A percentile compares a stretch with the other conserved stretches of the same genome.
Conservation (phyloP, 2,329 filamentous ascomycete genomes). For the Ophiosphaerella herpotricha region DNA sequence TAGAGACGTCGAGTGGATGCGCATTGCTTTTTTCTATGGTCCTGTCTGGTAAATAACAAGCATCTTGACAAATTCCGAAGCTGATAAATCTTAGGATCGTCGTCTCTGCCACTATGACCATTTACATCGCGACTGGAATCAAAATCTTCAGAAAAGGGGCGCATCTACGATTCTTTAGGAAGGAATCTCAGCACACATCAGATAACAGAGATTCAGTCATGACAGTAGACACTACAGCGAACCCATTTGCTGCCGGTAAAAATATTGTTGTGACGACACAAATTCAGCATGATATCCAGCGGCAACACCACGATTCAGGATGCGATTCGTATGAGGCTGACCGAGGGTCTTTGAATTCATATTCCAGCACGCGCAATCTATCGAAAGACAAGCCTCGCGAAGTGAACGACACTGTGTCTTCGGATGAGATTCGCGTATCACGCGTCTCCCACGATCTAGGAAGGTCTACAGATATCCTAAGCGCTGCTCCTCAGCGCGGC, state of each 20-base stretch:
- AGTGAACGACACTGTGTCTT: neutral
- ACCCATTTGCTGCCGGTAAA: constrained; percentile 48
- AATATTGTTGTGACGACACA: constrained; percentile 61
- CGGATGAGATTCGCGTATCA: neutral
- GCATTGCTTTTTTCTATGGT: constrained; percentile 75
- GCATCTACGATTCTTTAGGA: constrained; percentile 50
- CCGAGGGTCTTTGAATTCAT: constrained; percentile 33
- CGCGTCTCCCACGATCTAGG: neutral
- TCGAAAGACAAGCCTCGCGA: neutral
- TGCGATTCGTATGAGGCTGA: constrained; percentile 10
- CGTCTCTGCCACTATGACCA: constrained; percentile 65
- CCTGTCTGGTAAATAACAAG: constrained; percentile 63
- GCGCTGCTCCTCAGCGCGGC: neutral
- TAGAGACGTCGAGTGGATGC: constrained; percentile 69
- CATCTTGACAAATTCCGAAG: neutral
- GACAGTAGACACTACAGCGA: constrained; percentile 39
- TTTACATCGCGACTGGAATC: constrained; percentile 68
- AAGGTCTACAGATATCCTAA: neutral
- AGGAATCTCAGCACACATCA: constrained; percentile 9
- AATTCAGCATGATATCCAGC: constrained; percentile 62
- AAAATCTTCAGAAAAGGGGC: constrained; percentile 70
- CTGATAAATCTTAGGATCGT: constrained; percentile 49
- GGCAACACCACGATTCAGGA: constrained; percentile 44
- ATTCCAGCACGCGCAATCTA: constrained; percentile 30
- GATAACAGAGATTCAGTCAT: neutral